These are phyloP conservation scores for Arabidopsis lyrata DNA, from an alignment of 441 rosid genomes.

Conservation along the genomic window DNA sequence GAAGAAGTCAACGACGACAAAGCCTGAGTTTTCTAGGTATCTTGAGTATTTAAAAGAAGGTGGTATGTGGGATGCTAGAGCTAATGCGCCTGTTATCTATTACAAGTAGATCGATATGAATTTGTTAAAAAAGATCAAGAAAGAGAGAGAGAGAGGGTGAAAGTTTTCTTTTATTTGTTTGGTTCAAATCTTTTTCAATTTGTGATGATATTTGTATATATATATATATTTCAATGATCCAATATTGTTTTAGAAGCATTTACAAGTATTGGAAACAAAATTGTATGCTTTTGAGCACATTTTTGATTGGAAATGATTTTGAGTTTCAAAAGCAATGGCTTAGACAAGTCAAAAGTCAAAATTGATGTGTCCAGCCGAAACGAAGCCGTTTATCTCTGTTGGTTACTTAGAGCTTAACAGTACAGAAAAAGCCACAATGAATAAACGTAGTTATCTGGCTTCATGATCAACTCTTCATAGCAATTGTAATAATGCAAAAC, in stretches of 20 bases:
- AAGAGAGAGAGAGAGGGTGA: not conserved
- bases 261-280: not conserved
- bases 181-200: not conserved
- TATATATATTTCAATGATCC: constrained; percentile 11
- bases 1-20: constrained; percentile 70
- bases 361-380: too few relatives aligned
- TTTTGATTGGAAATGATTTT: not conserved
- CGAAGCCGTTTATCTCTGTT: too few relatives aligned
- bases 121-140: not conserved
- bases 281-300: not conserved
- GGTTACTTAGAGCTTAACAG: too few relatives aligned
- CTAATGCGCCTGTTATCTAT: constrained; percentile 58
- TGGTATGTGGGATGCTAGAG: constrained; percentile 64
- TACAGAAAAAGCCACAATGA: too few relatives aligned
- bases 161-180: not conserved
- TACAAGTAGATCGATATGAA: constrained; percentile 40
- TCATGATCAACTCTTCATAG: too few relatives aligned
- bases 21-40: constrained; percentile 79
- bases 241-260: constrained; percentile 4
- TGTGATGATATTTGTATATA: constrained; percentile 18
- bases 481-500: too few relatives aligned
- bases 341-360: not conserved
- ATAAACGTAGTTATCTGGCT: too few relatives aligned
- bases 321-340: not conserved
- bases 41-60: constrained; percentile 81